Evolutionary conservation across 352 stramenopile genomes (phyloP).

Genomic region (Pythium aquatile): DNA sequence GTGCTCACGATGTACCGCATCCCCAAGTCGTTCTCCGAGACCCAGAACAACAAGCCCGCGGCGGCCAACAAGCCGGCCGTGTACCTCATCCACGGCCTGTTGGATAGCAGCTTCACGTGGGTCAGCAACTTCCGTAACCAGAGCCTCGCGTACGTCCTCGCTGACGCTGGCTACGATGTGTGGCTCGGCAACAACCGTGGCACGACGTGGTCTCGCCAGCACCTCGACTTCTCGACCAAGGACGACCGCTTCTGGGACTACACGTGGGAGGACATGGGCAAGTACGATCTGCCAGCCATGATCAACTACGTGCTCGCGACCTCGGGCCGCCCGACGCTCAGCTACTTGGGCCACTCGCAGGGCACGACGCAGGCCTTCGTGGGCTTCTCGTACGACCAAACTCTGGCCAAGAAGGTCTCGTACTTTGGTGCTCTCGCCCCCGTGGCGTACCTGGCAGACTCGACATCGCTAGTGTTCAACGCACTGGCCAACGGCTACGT

Average conservation of each 20-base stretch:
- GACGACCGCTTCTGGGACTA: conserved; percentile 56
- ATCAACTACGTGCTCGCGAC: conserved; percentile 43
- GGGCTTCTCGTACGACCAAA: conserved; percentile 53
- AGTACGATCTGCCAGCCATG: conserved; percentile 58
- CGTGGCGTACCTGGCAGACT: conserved; percentile 41
- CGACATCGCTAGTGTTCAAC: conserved; percentile 43
- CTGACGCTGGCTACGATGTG: conserved; percentile 58
- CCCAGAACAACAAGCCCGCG: conserved; percentile 1
- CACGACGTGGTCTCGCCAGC: conserved; percentile 51
- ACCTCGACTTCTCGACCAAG: conserved; percentile 42
- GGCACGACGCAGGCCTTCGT: conserved; percentile 65
- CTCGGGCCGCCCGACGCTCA: conserved; percentile 38
- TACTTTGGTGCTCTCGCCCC: conserved; percentile 62
- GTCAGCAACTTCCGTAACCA: conserved; percentile 61
- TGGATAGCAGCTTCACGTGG: conserved; percentile 64
- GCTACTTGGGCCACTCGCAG: conserved; percentile 63
- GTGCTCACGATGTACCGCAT: conserved; percentile 69
- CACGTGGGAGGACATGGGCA: conserved; percentile 53
- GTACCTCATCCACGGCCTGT: conserved; percentile 49
- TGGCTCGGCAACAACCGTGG: conserved; percentile 67
- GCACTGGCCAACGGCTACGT: conserved; percentile 46
- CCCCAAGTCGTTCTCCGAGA: conserved; percentile 52
- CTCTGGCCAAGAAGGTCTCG: conserved; percentile 55
- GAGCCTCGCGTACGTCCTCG: conserved; percentile 56
- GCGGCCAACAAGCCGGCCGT: conserved; percentile 40